Percentiles rank a stretch among this genome's conserved stretches.
Conservation (phyloP, 257 asterid genomes). For the Solanum lycopersicoides region DNA sequence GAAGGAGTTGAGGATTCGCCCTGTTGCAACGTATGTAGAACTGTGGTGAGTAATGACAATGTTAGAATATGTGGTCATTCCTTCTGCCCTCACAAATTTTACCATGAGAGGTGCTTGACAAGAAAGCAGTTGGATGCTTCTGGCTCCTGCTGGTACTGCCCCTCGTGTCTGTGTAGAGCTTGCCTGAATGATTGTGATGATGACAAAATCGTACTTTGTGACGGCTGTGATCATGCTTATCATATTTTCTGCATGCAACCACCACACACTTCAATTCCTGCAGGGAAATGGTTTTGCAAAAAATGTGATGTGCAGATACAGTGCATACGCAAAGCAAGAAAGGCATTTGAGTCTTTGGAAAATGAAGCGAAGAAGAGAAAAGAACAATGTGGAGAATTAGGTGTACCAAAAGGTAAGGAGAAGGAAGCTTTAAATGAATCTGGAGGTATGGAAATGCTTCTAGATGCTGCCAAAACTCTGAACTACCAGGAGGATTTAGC, state of each 20-base stretch:
- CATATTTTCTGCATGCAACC: slow-evolving; percentile 82
- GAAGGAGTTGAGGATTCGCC: slow-evolving; percentile 9
- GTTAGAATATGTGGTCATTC: slow-evolving; percentile 59
- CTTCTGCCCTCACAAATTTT: slow-evolving; percentile 71
- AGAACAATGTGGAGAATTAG: slow-evolving; percentile 10
- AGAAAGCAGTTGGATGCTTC: slow-evolving; percentile 40
- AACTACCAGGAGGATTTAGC: slow-evolving; percentile 49
- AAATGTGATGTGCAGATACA: slow-evolving; percentile 46
- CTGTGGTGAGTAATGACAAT: slow-evolving; percentile 31
- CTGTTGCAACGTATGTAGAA: slow-evolving; percentile 56
- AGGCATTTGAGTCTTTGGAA: slow-evolving; percentile 22
- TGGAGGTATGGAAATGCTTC: slow-evolving; percentile 85
- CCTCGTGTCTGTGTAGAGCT: slow-evolving; percentile 75
- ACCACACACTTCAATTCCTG: slow-evolving; percentile 43
- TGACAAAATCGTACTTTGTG: slow-evolving; percentile 79
- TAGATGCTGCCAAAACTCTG: slow-evolving; percentile 68
- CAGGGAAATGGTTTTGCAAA: slow-evolving; percentile 73
- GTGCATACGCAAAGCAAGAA: slow-evolving; percentile 39
- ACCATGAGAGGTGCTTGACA: slow-evolving; percentile 71
- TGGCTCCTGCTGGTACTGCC: slow-evolving; percentile 83
- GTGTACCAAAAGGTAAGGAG: slow-evolving; percentile 1
- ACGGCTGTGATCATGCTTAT: slow-evolving; percentile 81
- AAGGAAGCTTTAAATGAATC: slow-evolving; percentile 33
- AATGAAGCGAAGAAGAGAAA: slow-evolving; percentile 22
- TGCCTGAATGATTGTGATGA: slow-evolving; percentile 70